Evolutionary conservation across 2,329 filamentous ascomycete genomes (phyloP), one percentile per base, ranked within the genome.

Genomic region (Pestalotiopsis sp.): DNA sequence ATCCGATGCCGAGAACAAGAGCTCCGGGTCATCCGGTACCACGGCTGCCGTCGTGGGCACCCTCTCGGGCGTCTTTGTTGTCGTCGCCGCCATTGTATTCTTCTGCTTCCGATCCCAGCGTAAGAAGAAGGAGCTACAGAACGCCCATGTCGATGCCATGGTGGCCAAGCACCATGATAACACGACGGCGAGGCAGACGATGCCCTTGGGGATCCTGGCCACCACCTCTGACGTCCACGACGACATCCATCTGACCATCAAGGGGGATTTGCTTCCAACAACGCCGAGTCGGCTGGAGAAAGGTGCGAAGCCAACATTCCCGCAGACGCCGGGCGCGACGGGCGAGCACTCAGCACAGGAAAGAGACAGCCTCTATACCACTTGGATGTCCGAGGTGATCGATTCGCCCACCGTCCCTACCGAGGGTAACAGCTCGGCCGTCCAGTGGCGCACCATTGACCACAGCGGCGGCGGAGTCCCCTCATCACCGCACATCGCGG

Each of bases 231-330:
- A 57, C 23, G 63, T 58, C 11, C 63, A 68, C 23, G 45, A 57
- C 1, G 66, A 69, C 31, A 64, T 70, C n/a, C 68, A 68, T 11
- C 52, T 71, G 62, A 68, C 68, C 5, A 64, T 66, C 31, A 60
- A 70, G 31, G 68, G 59, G 17, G 68, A 68, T 27, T 52, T 73
- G 6, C 58, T 74, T 3, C 75, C 76, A 1, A 73, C 70, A 12
- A 77, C 73, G 11, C 74, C 75, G 1, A 71, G 31, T 2, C 31
- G 71, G 3, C 73, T 77, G 49, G 75, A 77, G 64, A 71, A 72
- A 13, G 73, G 75, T 17, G 66, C 64, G 5, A 60, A 64, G n/a
- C 41, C 38, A 3, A 63, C 56, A 1, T 20, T 62, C 31, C 27
- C 59, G 5, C 27, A 14, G 7, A 39, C 14, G 59, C 59, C 31